Evolutionary conservation across 1,139 yeast genomes (phyloP), one percentile per base, ranked within the genome.

Genomic region (Meyerozyma guilliermondii): DNA sequence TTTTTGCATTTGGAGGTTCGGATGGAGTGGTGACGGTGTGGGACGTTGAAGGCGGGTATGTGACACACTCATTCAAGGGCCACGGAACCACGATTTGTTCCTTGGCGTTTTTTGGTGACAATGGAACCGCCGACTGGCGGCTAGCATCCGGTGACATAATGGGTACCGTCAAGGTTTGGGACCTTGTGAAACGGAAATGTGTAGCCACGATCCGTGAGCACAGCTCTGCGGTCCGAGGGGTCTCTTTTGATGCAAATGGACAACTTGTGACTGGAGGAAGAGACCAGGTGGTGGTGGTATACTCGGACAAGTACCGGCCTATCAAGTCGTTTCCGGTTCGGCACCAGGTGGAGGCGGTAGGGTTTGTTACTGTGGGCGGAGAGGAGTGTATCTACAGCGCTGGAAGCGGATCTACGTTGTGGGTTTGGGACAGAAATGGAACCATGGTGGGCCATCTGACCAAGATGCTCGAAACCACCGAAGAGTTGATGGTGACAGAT

Each of bases 21-120:
- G 98, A 94, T 60, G 98, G 98, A 40, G 78, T 81, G 34, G 86
- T 91, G 17, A 83, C 88, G 40, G 95, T 94, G 2, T 89, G 96
- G 86, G 98, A 92, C 62, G 76, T 92, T 38, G 91, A 81, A 50
- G 91, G 91, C 29, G 94, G 95, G 1, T 88, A 77, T 51, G 79
- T 85, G 2, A 92, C 98, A 0, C 98, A 92, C 63, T 83, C 88
- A 14, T 76, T 92, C 48, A 84, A 87, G 59, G 98, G 98, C 0
- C 99, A 94, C 61, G 96, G 96, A 17, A 83, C 95, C n/a, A 86
- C 95, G 6, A 76, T 92, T 37, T 85, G 96, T 45, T 80, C 95
- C 3, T 64, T 92, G 44, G 66, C 71, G 28, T 88, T 92, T 60
- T 74, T 76, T 59, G 96, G 95, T 18, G 84, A 82, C 44, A 68